These are phyloP conservation scores for Aspergillus eucalypticola DNA, from an alignment of 2,329 filamentous ascomycete species.

Conservation along the genomic window DNA sequence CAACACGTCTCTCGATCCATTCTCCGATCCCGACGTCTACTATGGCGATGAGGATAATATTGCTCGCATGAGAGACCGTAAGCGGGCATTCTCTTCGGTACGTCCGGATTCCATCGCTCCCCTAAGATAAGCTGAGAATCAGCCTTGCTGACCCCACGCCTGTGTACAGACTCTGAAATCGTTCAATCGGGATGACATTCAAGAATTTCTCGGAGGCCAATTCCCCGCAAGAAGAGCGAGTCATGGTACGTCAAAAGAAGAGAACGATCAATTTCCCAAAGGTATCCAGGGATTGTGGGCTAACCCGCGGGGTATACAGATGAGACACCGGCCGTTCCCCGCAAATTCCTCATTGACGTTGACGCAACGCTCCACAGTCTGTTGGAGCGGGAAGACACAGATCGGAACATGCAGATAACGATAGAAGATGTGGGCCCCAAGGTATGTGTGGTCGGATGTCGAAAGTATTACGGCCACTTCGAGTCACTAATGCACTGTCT, in stretches of 20 bases:
- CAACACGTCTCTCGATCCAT: conserved; percentile 55
- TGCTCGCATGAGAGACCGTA: conserved; percentile 47
- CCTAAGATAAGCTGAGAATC: conserved; percentile 13
- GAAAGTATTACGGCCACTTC: conserved; percentile 26
- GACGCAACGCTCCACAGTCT: conserved; percentile 78
- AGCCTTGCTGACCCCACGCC: conserved; percentile 12
- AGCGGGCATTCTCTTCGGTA: conserved; percentile 60
- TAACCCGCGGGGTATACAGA: conserved; percentile 54
- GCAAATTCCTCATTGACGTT: conserved; percentile 84
- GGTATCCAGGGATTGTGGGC: not conserved
- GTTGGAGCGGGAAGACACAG: conserved; percentile 84
- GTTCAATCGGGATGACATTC: conserved; percentile 39
- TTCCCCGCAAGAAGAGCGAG: conserved; percentile 44
- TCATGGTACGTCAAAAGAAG: conserved; percentile 38
- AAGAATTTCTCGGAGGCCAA: conserved; percentile 33
- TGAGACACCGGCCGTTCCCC: conserved; percentile 67
- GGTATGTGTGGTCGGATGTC: conserved; percentile 45
- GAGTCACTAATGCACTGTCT: not conserved
- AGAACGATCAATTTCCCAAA: not conserved
- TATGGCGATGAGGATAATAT: conserved; percentile 56
- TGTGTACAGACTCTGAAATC: conserved; percentile 36
- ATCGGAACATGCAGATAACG: conserved; percentile 94
- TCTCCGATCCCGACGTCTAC: conserved; percentile 60
- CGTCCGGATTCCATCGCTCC: conserved; percentile 27
- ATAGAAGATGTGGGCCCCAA: conserved; percentile 95